Conservation (phyloP, 352 stramenopile species). For the Phytophthora pinifolia region DNA sequence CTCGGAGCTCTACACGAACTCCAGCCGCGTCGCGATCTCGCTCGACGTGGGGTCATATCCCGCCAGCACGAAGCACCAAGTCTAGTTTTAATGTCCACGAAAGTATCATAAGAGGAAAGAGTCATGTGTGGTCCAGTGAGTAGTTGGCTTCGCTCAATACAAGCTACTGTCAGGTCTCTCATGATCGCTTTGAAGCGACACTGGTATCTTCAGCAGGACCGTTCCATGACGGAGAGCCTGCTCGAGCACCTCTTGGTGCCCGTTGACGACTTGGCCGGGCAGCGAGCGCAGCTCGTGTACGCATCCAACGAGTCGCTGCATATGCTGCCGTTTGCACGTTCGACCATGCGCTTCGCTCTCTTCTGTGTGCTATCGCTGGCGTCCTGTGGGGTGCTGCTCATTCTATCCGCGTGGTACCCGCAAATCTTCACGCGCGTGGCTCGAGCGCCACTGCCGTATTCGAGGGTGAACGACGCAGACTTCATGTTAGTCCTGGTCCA, state of each 20-base stretch:
- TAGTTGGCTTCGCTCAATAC: slow-evolving; percentile 5
- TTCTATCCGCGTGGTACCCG: slow-evolving; percentile 62
- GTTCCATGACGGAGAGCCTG: slow-evolving; percentile 35
- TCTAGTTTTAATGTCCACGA: slow-evolving; percentile 15
- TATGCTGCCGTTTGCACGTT: slow-evolving; percentile 45
- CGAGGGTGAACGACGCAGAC: slow-evolving; percentile 38
- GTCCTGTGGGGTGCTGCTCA: slow-evolving; percentile 30
- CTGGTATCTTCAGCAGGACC: not conserved
- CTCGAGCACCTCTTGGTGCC: slow-evolving; percentile 49
- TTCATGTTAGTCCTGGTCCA: slow-evolving; percentile 48
- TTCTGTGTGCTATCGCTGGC: slow-evolving; percentile 36
- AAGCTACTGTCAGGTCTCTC: slow-evolving; percentile 8
- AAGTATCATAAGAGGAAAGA: slow-evolving; percentile 16
- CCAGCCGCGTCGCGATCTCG: slow-evolving; percentile 31
- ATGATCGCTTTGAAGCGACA: not conserved
- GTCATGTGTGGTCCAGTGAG: not conserved
- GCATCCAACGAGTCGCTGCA: slow-evolving; percentile 39
- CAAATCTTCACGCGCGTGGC: slow-evolving; percentile 62
- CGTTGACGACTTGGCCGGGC: slow-evolving; percentile 40
- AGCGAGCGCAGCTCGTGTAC: slow-evolving; percentile 42
- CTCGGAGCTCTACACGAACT: slow-evolving; percentile 30
- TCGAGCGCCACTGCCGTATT: slow-evolving; percentile 26
- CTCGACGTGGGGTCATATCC: slow-evolving; percentile 26
- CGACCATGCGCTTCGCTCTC: slow-evolving; percentile 29
- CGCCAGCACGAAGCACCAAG: not conserved